Evolutionary conservation across 306 rosid genomes (phyloP).

Genomic region (Morella rubra): DNA sequence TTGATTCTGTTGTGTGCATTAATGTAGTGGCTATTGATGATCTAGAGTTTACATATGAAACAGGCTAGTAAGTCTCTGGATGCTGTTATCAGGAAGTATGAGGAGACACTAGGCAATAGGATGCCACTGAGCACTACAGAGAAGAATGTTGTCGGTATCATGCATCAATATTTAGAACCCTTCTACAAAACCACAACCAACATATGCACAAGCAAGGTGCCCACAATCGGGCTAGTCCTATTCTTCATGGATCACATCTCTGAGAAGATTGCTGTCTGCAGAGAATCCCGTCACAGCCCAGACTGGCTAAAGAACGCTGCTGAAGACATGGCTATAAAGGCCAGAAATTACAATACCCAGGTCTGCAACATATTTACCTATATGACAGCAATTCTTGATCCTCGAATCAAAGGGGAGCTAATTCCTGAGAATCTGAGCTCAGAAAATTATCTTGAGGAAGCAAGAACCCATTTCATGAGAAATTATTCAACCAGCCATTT

Average conservation of each 20-base stretch:
- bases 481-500: constrained; percentile 69
- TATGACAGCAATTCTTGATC: constrained; percentile 92
- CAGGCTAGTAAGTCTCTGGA: constrained; percentile 90
- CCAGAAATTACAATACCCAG: constrained; percentile 61
- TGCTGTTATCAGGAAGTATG: constrained; percentile 71
- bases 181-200: constrained; percentile 90
- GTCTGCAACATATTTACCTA: constrained; percentile 85
- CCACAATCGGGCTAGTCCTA: constrained; percentile 80
- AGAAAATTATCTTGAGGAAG: constrained; percentile 71
- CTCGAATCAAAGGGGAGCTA: constrained; percentile 90
- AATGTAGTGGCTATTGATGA: constrained; percentile 24
- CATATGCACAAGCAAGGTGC: constrained; percentile 86
- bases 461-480: constrained; percentile 77
- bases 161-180: constrained; percentile 88
- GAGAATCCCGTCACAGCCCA: constrained; percentile 76
- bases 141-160: constrained; percentile 60
- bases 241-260: constrained; percentile 98
- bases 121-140: constrained; percentile 67
- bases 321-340: constrained; percentile 90
- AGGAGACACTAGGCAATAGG: constrained; percentile 64
- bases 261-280: constrained; percentile 70
- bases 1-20: background rate
- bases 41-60: constrained; percentile 27
- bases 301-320: constrained; percentile 84
- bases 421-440: constrained; percentile 81